Evolutionary conservation across 192 early-diverging fungal species (phyloP).

Genomic region (Pilobolus umbonatus): DNA sequence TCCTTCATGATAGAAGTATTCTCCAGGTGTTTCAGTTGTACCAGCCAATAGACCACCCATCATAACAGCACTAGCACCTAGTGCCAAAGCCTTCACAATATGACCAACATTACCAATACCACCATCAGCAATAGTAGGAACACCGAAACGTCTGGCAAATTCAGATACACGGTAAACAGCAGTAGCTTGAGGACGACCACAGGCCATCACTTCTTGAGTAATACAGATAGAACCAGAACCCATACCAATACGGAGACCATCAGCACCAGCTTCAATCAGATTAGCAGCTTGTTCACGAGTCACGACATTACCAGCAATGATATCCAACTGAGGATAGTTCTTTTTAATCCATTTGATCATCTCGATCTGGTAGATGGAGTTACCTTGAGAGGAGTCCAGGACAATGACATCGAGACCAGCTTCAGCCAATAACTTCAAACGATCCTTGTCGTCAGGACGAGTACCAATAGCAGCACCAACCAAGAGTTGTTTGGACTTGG

Average conservation of each 20-base stretch:
- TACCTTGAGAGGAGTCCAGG: slow-evolving; percentile 93
- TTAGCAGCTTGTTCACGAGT: slow-evolving; percentile 90
- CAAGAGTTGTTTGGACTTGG: slow-evolving; percentile 84
- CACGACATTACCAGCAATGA: slow-evolving; percentile 97
- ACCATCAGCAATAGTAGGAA: slow-evolving; percentile 95
- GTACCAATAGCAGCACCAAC: slow-evolving; percentile 92
- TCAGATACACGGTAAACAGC: slow-evolving; percentile 93
- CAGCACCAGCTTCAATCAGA: slow-evolving; percentile 90
- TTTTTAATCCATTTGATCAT: slow-evolving; percentile 93
- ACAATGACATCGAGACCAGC: slow-evolving; percentile 95
- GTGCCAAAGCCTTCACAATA: slow-evolving; percentile 90
- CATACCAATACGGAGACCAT: slow-evolving; percentile 95
- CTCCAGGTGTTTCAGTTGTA: slow-evolving; percentile 91
- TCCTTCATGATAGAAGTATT: slow-evolving; percentile 98
- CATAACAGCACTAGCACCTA: slow-evolving; percentile 97
- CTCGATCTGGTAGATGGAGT: slow-evolving; percentile 89
- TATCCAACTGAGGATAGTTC: slow-evolving; percentile 74
- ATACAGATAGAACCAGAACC: slow-evolving; percentile 98
- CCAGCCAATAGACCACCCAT: slow-evolving; percentile 97
- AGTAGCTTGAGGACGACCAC: slow-evolving; percentile 95
- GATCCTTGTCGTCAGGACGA: slow-evolving; percentile 80
- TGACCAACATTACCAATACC: slow-evolving; percentile 97
- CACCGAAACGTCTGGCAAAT: slow-evolving; percentile 89
- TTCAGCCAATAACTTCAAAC: slow-evolving; percentile 80
- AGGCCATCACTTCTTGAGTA: slow-evolving; percentile 98